Evolutionary conservation across 176 grass and related monocot genomes (phyloP).

Genomic region (Musa beccarii): DNA sequence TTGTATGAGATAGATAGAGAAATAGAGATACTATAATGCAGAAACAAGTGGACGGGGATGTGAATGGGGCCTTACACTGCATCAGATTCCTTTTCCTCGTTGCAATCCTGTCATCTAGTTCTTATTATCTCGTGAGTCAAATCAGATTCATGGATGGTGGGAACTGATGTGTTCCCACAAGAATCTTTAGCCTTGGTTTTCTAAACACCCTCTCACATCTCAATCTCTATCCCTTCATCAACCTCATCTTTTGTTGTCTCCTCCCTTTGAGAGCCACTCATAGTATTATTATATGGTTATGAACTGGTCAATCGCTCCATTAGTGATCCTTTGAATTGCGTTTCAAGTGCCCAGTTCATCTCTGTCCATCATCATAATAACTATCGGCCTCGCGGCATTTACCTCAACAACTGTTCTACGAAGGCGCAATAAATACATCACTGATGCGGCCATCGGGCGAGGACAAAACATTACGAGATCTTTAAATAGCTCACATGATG

Average conservation of each 20-base stretch:
- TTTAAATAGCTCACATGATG: neutral
- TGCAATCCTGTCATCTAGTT: neutral
- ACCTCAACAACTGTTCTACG: no score
- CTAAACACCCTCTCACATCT: neutral
- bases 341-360: neutral
- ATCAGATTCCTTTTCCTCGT: neutral
- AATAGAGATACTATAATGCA: neutral
- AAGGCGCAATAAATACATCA: no score
- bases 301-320: neutral
- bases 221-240: neutral
- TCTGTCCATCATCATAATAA: neutral
- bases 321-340: neutral
- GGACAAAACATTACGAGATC: no score
- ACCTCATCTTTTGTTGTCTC: neutral
- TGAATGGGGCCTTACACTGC: neutral
- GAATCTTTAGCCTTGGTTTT: slow-evolving; percentile 1
- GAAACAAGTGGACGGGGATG: neutral
- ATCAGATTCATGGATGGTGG: slow-evolving; percentile 17
- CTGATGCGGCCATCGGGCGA: no score
- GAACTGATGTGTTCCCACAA: slow-evolving; percentile 11
- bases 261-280: neutral
- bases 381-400: no score
- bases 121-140: slow-evolving; percentile 4
- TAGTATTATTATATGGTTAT: neutral
- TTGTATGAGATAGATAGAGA: neutral